These are phyloP conservation scores for Sordariomycetes sp. DNA, from an alignment of 2,329 filamentous ascomycete species.

Conservation along the genomic window DNA sequence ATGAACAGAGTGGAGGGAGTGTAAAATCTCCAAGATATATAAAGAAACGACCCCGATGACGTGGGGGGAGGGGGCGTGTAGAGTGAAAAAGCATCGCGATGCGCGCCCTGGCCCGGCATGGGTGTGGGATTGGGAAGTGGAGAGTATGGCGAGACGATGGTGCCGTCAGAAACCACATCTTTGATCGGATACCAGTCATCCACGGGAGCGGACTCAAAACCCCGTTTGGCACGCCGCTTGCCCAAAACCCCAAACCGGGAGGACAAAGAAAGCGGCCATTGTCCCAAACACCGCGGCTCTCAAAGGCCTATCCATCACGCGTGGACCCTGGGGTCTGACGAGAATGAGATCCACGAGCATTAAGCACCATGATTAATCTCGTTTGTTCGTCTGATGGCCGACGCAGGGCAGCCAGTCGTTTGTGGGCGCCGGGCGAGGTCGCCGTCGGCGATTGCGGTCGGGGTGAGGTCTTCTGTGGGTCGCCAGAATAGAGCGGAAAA, in stretches of 20 bases:
- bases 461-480: neutral
- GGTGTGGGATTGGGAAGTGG: neutral
- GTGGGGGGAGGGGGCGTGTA: neutral
- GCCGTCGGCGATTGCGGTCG: neutral
- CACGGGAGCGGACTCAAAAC: neutral
- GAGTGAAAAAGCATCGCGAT: neutral
- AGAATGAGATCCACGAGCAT: neutral
- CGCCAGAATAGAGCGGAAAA: neutral
- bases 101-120: neutral
- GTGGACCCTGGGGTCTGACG: neutral
- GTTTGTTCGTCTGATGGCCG: constrained; percentile 2
- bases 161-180: too few species aligned
- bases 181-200: neutral
- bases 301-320: constrained; percentile 1
- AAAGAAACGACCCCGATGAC: neutral
- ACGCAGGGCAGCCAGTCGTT: constrained; percentile 3
- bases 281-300: neutral
- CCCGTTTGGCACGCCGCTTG: neutral
- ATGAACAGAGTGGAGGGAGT: neutral
- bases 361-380: neutral
- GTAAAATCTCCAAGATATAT: neutral
- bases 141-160: too few species aligned
- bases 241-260: neutral
- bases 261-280: neutral
- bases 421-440: neutral